A percentile compares a stretch with the other conserved stretches of the same genome.
Evolutionary conservation across 2,329 filamentous ascomycete genomes (phyloP).

Genomic region (Rachicladosporium sp.): DNA sequence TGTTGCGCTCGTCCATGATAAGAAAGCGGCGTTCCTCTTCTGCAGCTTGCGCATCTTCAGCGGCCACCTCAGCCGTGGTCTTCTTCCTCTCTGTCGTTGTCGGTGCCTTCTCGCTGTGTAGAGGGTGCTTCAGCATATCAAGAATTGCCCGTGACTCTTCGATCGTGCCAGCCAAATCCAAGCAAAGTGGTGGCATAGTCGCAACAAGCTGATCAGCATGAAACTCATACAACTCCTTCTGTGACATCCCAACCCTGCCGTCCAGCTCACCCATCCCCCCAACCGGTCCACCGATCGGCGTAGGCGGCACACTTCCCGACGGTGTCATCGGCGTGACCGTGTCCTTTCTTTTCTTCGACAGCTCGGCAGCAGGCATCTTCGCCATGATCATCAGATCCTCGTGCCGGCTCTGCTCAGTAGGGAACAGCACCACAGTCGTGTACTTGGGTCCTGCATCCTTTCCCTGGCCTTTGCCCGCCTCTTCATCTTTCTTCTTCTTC

Average conservation of each 20-base stretch:
- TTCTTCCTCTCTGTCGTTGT: constrained; percentile 82
- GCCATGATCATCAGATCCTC: constrained; percentile 67
- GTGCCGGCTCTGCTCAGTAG: constrained; percentile 63
- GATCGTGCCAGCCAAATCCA: constrained; percentile 60
- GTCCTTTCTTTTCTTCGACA: constrained; percentile 32
- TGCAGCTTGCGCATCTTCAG: constrained; percentile 83
- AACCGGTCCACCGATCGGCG: constrained; percentile 34
- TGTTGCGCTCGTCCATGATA: constrained; percentile 71
- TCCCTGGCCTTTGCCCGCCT: constrained; percentile 21
- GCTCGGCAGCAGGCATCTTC: constrained; percentile 49
- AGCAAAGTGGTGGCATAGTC: constrained; percentile 60
- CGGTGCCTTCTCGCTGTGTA: constrained; percentile 64
- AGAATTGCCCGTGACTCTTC: constrained; percentile 62
- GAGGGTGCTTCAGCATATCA: constrained; percentile 59
- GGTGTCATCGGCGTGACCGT: constrained; percentile 8
- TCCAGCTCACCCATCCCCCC: constrained; percentile 39
- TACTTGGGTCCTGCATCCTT: constrained; percentile 41
- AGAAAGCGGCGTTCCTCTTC: constrained; percentile 89
- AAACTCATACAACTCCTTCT: constrained; percentile 57
- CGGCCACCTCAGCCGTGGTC: constrained; percentile 86
- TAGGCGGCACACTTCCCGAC: constrained; percentile 44
- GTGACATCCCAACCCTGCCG: constrained; percentile 42
- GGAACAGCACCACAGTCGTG: constrained; percentile 70
- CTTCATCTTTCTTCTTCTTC: constrained; percentile 24
- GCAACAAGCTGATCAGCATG: constrained; percentile 65